Conservation (phyloP, 108 stramenopile genomes). For the Asterionellopsis glacialis region DNA sequence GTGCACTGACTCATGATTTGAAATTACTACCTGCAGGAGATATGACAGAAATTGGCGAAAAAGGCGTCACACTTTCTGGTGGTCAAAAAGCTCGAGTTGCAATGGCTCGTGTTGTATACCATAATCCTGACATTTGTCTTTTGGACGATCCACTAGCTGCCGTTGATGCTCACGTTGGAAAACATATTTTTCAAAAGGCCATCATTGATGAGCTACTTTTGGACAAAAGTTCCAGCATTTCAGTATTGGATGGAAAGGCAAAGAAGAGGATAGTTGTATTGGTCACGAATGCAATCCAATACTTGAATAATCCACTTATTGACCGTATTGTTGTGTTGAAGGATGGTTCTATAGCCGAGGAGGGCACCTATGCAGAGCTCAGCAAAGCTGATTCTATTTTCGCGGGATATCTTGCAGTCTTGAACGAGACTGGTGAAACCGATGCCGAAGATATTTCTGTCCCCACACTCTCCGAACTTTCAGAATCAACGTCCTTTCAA, state of each 20-base stretch:
- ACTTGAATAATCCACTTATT: constrained; percentile 63
- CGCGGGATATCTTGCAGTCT: constrained; percentile 43
- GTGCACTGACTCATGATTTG: constrained; percentile 84
- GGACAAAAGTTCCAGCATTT: constrained; percentile 19
- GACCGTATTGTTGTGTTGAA: constrained; percentile 71
- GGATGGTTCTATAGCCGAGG: constrained; percentile 76
- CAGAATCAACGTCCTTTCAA: not conserved
- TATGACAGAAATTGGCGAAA: constrained; percentile 94
- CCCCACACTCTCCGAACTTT: not conserved
- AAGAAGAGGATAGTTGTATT: constrained; percentile 64
- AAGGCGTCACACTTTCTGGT: constrained; percentile 83
- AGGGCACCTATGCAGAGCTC: constrained; percentile 73
- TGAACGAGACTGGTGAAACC: constrained; percentile 42
- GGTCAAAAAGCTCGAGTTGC: constrained; percentile 97
- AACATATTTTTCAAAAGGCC: constrained; percentile 85
- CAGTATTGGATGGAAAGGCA: constrained; percentile 8
- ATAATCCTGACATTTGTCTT: constrained; percentile 79
- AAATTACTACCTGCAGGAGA: constrained; percentile 82
- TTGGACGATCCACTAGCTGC: constrained; percentile 93
- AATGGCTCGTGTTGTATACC: constrained; percentile 92
- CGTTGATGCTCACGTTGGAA: constrained; percentile 93
- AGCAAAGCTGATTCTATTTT: constrained; percentile 45
- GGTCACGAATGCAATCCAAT: constrained; percentile 93
- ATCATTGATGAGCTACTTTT: constrained; percentile 70
- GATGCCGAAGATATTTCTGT: constrained; percentile 23